Conservation (phyloP, 352 stramenopile species). For the Pythium sukuiense region DNA sequence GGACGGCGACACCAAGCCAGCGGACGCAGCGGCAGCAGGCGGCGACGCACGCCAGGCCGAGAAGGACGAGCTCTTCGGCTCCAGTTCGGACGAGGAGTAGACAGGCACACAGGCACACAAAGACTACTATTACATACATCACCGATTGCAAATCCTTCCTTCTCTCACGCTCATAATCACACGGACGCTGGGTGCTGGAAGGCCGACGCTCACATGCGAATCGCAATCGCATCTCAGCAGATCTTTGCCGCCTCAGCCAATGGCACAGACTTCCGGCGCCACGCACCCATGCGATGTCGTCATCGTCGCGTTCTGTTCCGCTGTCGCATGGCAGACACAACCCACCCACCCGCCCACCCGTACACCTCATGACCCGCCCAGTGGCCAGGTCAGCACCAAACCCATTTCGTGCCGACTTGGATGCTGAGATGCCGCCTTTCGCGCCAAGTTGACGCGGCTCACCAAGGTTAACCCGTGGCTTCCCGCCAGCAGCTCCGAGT, state of each 20-base stretch:
- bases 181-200: neutral
- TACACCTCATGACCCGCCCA: neutral
- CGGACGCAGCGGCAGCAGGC: constrained; percentile 21
- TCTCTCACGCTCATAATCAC: neutral
- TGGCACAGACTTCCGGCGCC: neutral
- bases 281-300: neutral
- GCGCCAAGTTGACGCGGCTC: neutral
- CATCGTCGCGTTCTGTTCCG: neutral
- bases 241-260: neutral
- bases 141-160: neutral
- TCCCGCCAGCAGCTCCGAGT: constrained; percentile 5
- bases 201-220: neutral
- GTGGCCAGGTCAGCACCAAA: neutral
- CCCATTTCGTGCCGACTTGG: neutral
- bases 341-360: neutral
- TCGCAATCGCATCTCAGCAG: neutral
- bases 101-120: neutral
- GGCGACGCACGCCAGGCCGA: constrained; percentile 50
- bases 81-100: constrained; percentile 81
- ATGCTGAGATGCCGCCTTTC: neutral
- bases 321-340: neutral
- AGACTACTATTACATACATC: constrained; percentile 2
- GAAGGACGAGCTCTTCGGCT: constrained; percentile 86
- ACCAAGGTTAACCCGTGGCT: neutral
- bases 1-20: constrained; percentile 37